Conservation (phyloP, 805 yeast species). For the Lipomyces orientalis region DNA sequence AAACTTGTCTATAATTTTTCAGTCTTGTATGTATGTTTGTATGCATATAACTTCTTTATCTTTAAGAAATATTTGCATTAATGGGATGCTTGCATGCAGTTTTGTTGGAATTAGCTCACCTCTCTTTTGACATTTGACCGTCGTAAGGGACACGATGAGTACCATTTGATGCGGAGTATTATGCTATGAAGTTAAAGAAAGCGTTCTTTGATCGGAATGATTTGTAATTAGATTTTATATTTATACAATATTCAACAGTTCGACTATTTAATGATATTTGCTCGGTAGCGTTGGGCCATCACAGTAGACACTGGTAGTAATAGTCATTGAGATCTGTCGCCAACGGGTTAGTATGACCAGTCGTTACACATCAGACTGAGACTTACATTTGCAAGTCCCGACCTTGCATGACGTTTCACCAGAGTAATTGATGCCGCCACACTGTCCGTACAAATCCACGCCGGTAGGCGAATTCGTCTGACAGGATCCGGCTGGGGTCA, state of each 20-base stretch:
- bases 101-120: neutral
- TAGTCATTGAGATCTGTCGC: constrained; percentile 13
- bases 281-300: neutral
- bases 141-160: too few species aligned
- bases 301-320: constrained; percentile 8
- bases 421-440: too few species aligned
- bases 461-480: neutral
- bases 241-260: neutral
- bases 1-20: neutral
- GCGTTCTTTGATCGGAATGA: neutral
- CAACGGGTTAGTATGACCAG: neutral
- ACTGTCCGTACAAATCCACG: neutral
- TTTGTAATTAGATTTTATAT: neutral
- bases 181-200: neutral
- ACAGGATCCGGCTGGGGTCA: neutral
- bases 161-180: neutral
- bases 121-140: neutral
- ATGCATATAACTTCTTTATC: neutral
- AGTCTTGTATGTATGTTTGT: neutral
- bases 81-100: neutral
- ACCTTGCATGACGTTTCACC: too few species aligned
- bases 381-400: too few species aligned
- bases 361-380: neutral
- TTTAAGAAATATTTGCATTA: neutral
- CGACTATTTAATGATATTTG: neutral